A percentile compares a stretch with the other conserved stretches of the same genome.
phyloP scores from a whole-genome alignment of 2,329 filamentous ascomycete species.

The Cytospora mali region DNA sequence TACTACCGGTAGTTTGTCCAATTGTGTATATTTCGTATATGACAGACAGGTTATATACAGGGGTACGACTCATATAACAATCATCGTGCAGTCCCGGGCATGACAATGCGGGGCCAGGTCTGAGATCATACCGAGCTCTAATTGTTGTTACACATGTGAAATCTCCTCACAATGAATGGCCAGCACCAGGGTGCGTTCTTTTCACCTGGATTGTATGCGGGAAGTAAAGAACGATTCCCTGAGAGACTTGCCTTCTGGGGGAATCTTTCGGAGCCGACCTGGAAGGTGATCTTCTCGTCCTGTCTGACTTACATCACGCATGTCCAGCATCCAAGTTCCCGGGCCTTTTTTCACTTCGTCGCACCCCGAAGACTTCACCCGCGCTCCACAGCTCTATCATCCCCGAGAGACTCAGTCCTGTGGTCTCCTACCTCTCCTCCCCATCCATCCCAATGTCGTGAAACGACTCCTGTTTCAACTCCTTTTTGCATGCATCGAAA shows the following conservation, averaged over 20 bases:
- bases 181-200: not conserved
- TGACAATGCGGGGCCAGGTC: slow-evolving; percentile 8
- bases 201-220: slow-evolving; percentile 2
- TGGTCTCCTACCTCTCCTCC: not conserved
- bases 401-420: not conserved
- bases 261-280: not conserved
- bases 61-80: not conserved
- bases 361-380: not conserved
- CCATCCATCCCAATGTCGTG: slow-evolving; percentile 4
- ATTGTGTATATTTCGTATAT: not conserved
- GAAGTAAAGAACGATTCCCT: not conserved
- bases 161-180: slow-evolving; percentile 2
- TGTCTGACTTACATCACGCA: slow-evolving; percentile 13
- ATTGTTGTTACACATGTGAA: not conserved
- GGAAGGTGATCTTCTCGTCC: slow-evolving; percentile 11
- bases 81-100: slow-evolving; percentile 9
- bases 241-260: not conserved
- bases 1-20: not conserved
- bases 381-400: not conserved
- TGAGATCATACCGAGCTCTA: slow-evolving; percentile 19
- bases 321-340: not conserved
- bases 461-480: slow-evolving; percentile 6
- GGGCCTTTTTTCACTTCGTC: not conserved
- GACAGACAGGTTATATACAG: slow-evolving; percentile 14
- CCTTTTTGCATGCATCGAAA: not conserved